A percentile compares a stretch with the other conserved stretches of the same genome.
These are phyloP conservation scores for Scheffersomyces ergatensis DNA, from an alignment of 805 yeast genomes.

Conservation along the genomic window DNA sequence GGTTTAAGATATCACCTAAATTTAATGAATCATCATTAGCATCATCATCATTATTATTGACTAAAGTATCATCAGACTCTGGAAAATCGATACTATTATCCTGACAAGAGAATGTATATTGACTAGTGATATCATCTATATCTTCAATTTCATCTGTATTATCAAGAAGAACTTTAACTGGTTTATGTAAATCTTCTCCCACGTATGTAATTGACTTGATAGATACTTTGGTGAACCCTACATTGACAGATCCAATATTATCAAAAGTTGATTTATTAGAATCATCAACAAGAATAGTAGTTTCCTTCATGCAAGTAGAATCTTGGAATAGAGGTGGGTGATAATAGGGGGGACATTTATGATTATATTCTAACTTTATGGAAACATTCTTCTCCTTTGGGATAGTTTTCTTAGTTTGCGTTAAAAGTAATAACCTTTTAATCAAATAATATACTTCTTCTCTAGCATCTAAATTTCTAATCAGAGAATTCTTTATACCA, in stretches of 20 bases:
- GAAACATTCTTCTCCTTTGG: slow-evolving; percentile 47
- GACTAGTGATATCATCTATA: too few relatives aligned
- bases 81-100: background rate
- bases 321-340: slow-evolving; percentile 51
- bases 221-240: slow-evolving; percentile 1
- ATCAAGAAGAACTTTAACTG: too few relatives aligned
- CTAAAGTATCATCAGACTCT: background rate
- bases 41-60: too few relatives aligned
- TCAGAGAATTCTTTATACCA: too few relatives aligned
- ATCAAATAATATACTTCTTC: slow-evolving; percentile 47
- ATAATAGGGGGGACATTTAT: slow-evolving; percentile 43
- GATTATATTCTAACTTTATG: slow-evolving; percentile 50
- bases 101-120: too few relatives aligned
- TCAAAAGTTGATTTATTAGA: background rate
- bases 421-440: slow-evolving; percentile 49
- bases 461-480: slow-evolving; percentile 34
- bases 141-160: too few relatives aligned
- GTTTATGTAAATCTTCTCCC: too few relatives aligned
- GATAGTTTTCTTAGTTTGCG: slow-evolving; percentile 52
- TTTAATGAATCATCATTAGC: background rate
- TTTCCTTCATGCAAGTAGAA: slow-evolving; percentile 32
- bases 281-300: slow-evolving; percentile 24
- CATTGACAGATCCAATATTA: slow-evolving; percentile 6
- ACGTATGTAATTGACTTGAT: too few relatives aligned
- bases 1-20: background rate